Evolutionary conservation across 1,284 basidiomycete genomes (phyloP).

Genomic region (Phaffia rhodozyma): DNA sequence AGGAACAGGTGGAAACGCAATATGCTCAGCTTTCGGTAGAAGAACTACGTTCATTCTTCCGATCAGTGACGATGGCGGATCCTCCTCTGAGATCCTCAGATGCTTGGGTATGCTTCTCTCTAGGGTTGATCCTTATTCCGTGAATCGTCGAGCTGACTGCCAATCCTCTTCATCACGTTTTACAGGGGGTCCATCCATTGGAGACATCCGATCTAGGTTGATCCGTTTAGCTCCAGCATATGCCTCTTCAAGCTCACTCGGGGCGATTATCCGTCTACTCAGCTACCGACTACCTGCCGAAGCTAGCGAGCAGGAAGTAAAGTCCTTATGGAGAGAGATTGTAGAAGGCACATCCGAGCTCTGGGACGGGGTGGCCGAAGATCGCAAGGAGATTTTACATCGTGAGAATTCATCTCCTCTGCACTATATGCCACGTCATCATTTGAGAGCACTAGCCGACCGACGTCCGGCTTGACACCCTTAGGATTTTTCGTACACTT

Average conservation of each 20-base stretch:
- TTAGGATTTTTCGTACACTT: constrained; percentile 81
- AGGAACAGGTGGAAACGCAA: constrained; percentile 15
- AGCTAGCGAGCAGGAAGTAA: constrained; percentile 58
- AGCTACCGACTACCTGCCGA: constrained; percentile 58
- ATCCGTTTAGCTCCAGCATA: constrained; percentile 40
- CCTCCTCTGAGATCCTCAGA: constrained; percentile 37
- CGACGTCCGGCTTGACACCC: not conserved
- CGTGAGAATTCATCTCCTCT: constrained; percentile 38
- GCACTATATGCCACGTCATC: not conserved
- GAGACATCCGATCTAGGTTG: constrained; percentile 42
- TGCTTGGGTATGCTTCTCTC: constrained; percentile 27
- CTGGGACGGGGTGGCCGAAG: constrained; percentile 80
- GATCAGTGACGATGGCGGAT: constrained; percentile 43
- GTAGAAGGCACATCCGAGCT: constrained; percentile 75
- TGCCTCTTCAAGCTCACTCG: constrained; percentile 17
- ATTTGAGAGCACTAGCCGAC: not conserved
- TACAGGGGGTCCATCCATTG: constrained; percentile 36
- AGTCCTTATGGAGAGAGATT: constrained; percentile 81
- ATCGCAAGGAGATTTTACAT: constrained; percentile 81
- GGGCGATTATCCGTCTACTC: constrained; percentile 23
- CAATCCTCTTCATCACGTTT: constrained; percentile 10
- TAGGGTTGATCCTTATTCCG: too few relatives aligned
- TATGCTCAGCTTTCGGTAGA: constrained; percentile 8
- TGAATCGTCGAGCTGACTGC: constrained; percentile 24
- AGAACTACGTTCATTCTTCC: constrained; percentile 32